Evolutionary conservation across 192 early-diverging fungal genomes (phyloP), one percentile per base, ranked within the genome.

Genomic region (Diversispora epigaea): DNA sequence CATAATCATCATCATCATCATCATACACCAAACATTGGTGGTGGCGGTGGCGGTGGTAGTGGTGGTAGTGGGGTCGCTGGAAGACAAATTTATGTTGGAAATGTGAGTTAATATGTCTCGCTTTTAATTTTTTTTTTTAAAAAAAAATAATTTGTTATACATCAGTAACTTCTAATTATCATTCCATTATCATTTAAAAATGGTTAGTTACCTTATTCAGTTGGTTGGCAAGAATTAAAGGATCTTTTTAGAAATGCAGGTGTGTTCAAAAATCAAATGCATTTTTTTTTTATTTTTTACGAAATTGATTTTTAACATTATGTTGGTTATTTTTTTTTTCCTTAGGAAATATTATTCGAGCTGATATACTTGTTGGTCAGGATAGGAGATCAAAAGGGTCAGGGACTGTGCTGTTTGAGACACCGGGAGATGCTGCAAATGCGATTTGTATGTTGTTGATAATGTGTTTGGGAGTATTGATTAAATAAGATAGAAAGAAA

Each of bases 181-280:
- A 17, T 54, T 54, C 14, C 0, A 17, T 54, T 19, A 17, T 49
- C 15, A 67, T 67, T 67, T 49, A 49, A 47, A 50, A 8, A 50
- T 50, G 14, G 21, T 47, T 77, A 94, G 94, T 79, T 95, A 3
- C 93, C 94, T 6, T 91, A 87, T 77, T 83, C 86, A 41, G 87
- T 92, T 47, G 88, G 87, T 43, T 94, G 93, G 93, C 91, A 95
- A 80, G 93, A 95, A 68, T 61, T 95, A 79, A 95, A 95, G 71
- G 92, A 93, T 78, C 76, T 94, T 50, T 95, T 94, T 81, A 85
- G 91, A 66, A 85, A 85, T 78, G 89, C 92, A 44, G 92, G 89
- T 75, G 54, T 43, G 58, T 3, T 32, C 25, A 32, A 32, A 32
- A 32, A 32, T 32, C 25, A 32, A 32, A 32, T 32, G 25, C 25